Evolutionary conservation across 177 flowering plant genomes (phyloP).

Genomic region (Vitis hybrid): DNA sequence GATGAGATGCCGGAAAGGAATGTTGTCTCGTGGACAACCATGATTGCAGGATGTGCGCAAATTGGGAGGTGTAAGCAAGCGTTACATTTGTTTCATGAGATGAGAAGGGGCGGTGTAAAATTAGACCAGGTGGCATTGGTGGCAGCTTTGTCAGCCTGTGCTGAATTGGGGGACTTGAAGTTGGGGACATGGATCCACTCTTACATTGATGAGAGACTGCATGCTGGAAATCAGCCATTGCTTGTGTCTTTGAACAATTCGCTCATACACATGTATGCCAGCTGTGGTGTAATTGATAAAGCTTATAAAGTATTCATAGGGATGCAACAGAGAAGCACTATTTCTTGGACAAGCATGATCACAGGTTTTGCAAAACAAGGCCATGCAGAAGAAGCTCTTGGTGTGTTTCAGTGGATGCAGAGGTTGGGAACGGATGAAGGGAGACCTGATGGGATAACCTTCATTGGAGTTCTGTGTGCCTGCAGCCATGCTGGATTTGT

Average conservation of each 20-base stretch:
- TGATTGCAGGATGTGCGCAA: conserved; percentile 54
- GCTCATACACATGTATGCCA: conserved; percentile 72
- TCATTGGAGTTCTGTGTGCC: conserved; percentile 58
- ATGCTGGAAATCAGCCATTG: conserved; percentile 5
- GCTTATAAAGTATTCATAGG: conserved; percentile 44
- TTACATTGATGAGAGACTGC: conserved; percentile 18
- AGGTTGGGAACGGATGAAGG: conserved; percentile 20
- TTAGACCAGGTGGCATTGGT: conserved; percentile 58
- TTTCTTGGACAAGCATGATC: conserved; percentile 78
- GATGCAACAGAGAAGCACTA: conserved; percentile 43
- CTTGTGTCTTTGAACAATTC: conserved; percentile 53
- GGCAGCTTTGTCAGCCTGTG: conserved; percentile 58
- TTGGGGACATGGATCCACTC: conserved; percentile 67
- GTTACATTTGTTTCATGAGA: conserved; percentile 40
- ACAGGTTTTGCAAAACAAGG: conserved; percentile 73
- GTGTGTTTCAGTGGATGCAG: conserved; percentile 45
- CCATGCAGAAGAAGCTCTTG: conserved; percentile 49
- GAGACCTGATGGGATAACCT: conserved; percentile 59
- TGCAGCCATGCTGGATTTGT: conserved; percentile 74
- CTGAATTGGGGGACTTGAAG: conserved; percentile 53
- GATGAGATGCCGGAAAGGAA: conserved; percentile 69
- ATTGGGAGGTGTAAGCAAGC: conserved; percentile 56
- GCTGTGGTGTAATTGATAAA: conserved; percentile 53
- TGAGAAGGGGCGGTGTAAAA: conserved; percentile 41
- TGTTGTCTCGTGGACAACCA: conserved; percentile 69